Base-by-base conservation (phyloP, 169 alveolate species). In the Plasmodium chabaudi region DNA sequence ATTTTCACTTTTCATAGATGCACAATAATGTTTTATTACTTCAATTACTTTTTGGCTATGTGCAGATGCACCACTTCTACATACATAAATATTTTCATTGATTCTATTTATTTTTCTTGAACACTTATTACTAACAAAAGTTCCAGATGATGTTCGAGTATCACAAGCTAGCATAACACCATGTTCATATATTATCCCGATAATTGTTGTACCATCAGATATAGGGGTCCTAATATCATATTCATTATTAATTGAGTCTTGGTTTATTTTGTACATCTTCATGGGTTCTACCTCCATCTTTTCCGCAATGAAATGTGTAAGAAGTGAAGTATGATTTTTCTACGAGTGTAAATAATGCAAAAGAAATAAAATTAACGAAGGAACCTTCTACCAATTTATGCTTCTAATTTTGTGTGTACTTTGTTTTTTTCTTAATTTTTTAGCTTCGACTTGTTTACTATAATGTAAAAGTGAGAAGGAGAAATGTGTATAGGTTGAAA, bases 131-230 rank as follows among this genome's bases (percentile, higher is more conserved):
- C 96, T 97, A 47, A 97, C 97, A 49, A 94, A 94, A 5, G 95
- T 87, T 27, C 99, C 99, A 13, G 98, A 95, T 9, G 99, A 97
- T 1, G 99, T 97, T 39, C 99, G 93, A 12, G 98, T 92, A 94
- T 97, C 99, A 23, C 99, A 98, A 5, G 98, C 99, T 53, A 97
- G 82, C 87, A 97, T 94, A 27, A 97, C 97, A 15, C 99, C 99
- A 17, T 96, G 98, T 19, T 92, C 92, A 87, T 93, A 97, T 53
- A 95, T 93, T 79, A 96, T 87, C 2, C 98, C 98, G 21, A 97
- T 91, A 59, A 97, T 95, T 49, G 99, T 97, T 63, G 99, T 97
- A 4, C 97, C 97, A 73, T 94, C 95, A 47, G 94, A 53, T 15
- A 95, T 75, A 5, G 88, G 88, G 10, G 74, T 75, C 27, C 64